Percentiles rank a stretch among this genome's conserved stretches.
phyloP scores from a whole-genome alignment of 208 protist species.

The Leishmania arabica region DNA sequence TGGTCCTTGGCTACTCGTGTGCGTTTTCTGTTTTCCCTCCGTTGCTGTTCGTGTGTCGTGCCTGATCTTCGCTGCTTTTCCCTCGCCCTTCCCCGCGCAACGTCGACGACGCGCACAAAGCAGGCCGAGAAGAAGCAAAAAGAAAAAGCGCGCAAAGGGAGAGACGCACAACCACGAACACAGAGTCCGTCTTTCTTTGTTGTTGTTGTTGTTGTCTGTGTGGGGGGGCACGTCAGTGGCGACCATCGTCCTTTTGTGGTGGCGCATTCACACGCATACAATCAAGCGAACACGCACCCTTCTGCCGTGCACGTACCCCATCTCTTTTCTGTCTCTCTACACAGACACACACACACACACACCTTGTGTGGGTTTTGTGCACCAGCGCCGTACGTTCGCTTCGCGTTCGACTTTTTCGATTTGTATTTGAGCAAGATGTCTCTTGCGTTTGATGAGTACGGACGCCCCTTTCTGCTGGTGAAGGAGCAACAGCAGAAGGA shows the following conservation, averaged over 20 bases:
- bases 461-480: slow-evolving; percentile 99
- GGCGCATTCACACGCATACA: not conserved
- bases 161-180: too few relatives aligned
- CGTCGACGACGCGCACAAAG: not conserved
- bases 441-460: slow-evolving; percentile 99
- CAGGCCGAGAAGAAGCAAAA: not conserved
- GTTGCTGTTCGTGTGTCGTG: not conserved
- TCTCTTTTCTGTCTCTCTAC: not conserved
- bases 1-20: not conserved
- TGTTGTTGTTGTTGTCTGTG: not conserved
- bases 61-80: not conserved
- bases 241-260: not conserved
- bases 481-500: slow-evolving; percentile 97
- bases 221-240: not conserved
- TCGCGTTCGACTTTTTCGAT: not conserved
- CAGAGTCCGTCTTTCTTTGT: not conserved
- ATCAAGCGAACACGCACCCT: not conserved
- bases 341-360: not conserved
- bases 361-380: not conserved
- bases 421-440: slow-evolving; percentile 37
- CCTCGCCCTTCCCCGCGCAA: not conserved
- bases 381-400: not conserved
- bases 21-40: not conserved
- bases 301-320: not conserved
- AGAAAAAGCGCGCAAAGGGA: not conserved